Percentiles rank a stretch among this genome's conserved stretches.
Evolutionary conservation across 352 stramenopile genomes (phyloP).

Genomic region (Phytophthora pisi): DNA sequence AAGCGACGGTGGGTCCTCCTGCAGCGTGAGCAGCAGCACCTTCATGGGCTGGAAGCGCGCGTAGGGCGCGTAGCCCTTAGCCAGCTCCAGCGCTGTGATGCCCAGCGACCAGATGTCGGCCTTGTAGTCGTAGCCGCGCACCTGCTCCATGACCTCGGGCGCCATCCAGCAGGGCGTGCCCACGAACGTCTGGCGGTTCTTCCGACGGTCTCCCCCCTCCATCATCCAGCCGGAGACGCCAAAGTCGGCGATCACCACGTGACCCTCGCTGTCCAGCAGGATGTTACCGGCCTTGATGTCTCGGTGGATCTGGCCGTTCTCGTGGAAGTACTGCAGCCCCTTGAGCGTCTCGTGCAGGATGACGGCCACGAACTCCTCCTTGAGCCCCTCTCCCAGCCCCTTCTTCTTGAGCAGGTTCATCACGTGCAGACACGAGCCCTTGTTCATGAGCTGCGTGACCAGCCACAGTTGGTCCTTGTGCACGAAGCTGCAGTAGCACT

Average conservation of each 20-base stretch:
- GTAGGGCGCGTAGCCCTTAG: constrained; percentile 98
- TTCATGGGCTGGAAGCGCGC: constrained; percentile 99
- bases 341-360: constrained; percentile 97
- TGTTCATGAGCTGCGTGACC: constrained; percentile 99
- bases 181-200: constrained; percentile 98
- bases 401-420: constrained; percentile 96
- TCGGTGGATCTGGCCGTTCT: constrained; percentile 98
- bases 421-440: constrained; percentile 97
- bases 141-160: constrained; percentile 93
- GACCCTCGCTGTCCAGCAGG: constrained; percentile 91
- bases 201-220: constrained; percentile 92
- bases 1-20: constrained; percentile 95
- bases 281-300: constrained; percentile 99
- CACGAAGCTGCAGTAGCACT: constrained; percentile 98
- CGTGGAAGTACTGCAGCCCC: constrained; percentile 99
- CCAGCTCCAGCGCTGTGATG: constrained; percentile 98
- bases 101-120: constrained; percentile 99
- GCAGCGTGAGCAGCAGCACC: constrained; percentile 96
- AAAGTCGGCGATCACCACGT: constrained; percentile 98
- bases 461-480: constrained; percentile 98
- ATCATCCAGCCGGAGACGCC: constrained; percentile 99
- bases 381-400: constrained; percentile 85
- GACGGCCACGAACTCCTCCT: constrained; percentile 97
- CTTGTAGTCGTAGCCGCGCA: constrained; percentile 94
- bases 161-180: constrained; percentile 98